These are phyloP conservation scores for Rhododendron ferrugineum DNA, from an alignment of 148 eudicot species.

Conservation along the genomic window DNA sequence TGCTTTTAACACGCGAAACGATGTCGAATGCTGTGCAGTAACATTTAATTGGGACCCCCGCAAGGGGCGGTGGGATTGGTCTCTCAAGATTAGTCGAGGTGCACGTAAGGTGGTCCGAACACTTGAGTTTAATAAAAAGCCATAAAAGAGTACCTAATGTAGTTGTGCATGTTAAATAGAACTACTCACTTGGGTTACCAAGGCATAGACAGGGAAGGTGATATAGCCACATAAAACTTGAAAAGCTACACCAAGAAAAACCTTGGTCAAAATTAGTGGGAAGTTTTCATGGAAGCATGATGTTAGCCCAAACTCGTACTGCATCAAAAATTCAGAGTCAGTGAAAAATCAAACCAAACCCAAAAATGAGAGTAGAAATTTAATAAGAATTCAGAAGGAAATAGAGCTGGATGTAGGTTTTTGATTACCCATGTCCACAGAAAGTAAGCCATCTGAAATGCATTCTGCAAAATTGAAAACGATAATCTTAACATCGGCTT, in stretches of 20 bases:
- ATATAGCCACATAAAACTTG: slow-evolving; percentile 16
- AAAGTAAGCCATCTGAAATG: slow-evolving; percentile 20
- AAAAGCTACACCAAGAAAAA: slow-evolving; percentile 7
- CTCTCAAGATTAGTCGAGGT: too few relatives aligned
- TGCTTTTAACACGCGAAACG: too few relatives aligned
- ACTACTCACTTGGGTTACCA: slow-evolving; percentile 16
- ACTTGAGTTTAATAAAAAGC: too few relatives aligned
- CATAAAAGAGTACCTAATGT: not conserved
- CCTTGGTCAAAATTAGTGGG: slow-evolving; percentile 9
- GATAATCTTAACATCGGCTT: not conserved
- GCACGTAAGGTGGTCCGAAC: too few relatives aligned
- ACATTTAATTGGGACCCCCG: too few relatives aligned
- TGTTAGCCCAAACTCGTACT: slow-evolving; percentile 16
- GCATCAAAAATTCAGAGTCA: not conserved
- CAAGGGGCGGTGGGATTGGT: too few relatives aligned
- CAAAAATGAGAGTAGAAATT: not conserved
- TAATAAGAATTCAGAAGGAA: not conserved
- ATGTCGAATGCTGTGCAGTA: too few relatives aligned
- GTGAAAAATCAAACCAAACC: not conserved
- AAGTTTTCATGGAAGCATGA: slow-evolving; percentile 18
- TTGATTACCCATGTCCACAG: slow-evolving; percentile 18
- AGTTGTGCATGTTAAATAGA: not conserved
- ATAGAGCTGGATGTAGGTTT: not conserved
- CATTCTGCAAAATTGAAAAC: slow-evolving; percentile 12
- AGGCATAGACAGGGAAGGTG: slow-evolving; percentile 17